Percentiles rank a stretch among this genome's conserved stretches.
phyloP scores from a whole-genome alignment of 2,329 filamentous ascomycete species.

The Aspergillus intermedius region DNA sequence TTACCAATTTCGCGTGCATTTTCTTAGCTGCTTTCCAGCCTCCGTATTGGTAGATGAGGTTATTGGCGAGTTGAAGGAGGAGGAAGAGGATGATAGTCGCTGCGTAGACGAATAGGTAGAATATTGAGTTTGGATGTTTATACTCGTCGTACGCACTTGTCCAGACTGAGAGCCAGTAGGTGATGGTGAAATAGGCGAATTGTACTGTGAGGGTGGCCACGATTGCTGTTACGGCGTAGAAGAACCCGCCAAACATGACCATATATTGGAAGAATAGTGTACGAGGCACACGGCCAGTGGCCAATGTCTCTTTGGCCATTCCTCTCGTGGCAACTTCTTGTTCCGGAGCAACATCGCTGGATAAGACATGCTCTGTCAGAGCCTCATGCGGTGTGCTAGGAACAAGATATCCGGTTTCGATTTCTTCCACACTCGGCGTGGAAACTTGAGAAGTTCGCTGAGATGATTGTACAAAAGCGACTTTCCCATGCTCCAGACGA shows the following conservation, averaged over 20 bases:
- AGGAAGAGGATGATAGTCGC: slow-evolving; percentile 36
- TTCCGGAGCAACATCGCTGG: slow-evolving; percentile 1
- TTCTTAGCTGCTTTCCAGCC: slow-evolving; percentile 51
- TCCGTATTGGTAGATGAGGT: slow-evolving; percentile 46
- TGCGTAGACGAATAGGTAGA: slow-evolving; percentile 51
- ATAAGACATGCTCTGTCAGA: not conserved
- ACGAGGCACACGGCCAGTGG: slow-evolving; percentile 18
- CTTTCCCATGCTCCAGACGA: slow-evolving; percentile 13
- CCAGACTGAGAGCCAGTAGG: slow-evolving; percentile 26
- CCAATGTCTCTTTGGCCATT: slow-evolving; percentile 17
- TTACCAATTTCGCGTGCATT: slow-evolving; percentile 50
- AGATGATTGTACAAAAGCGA: slow-evolving; percentile 8
- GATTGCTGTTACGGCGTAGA: slow-evolving; percentile 15
- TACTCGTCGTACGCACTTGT: slow-evolving; percentile 16
- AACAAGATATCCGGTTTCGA: not conserved
- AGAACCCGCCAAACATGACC: slow-evolving; percentile 18
- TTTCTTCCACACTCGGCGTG: not conserved
- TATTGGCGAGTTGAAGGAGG: slow-evolving; percentile 16
- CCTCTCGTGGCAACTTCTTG: slow-evolving; percentile 5
- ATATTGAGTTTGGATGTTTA: slow-evolving; percentile 20
- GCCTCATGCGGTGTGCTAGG: slow-evolving; percentile 3
- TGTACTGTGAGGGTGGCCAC: slow-evolving; percentile 17
- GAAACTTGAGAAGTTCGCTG: slow-evolving; percentile 1
- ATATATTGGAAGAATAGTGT: slow-evolving; percentile 21
- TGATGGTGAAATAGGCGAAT: slow-evolving; percentile 21